phyloP scores from a whole-genome alignment of 2,329 filamentous ascomycete genomes.

The Aspergillus brunneoviolaceus region DNA sequence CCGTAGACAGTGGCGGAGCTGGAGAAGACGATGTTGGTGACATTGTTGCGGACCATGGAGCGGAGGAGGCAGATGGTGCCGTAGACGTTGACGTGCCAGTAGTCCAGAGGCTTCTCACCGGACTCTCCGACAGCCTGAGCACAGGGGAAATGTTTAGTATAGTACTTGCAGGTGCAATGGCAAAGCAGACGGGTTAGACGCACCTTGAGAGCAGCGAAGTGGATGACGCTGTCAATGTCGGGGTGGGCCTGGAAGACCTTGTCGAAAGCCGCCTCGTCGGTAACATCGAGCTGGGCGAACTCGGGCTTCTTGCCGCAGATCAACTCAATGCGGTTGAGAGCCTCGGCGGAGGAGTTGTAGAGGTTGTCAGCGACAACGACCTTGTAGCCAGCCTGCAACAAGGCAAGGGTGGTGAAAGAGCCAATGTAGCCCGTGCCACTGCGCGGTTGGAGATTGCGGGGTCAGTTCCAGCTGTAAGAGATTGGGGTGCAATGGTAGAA shows the following conservation, averaged over 20 bases:
- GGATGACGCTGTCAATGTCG: slow-evolving; percentile 95
- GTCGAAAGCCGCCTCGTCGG: slow-evolving; percentile 78
- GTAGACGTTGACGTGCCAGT: slow-evolving; percentile 95
- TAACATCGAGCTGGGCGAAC: slow-evolving; percentile 86
- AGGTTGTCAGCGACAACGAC: slow-evolving; percentile 95
- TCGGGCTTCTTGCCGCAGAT: slow-evolving; percentile 82
- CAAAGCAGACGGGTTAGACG: neutral
- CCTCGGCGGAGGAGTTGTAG: slow-evolving; percentile 93
- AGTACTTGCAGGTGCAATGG: neutral
- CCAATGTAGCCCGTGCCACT: slow-evolving; percentile 99
- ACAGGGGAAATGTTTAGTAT: slow-evolving; percentile 4
- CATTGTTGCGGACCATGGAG: slow-evolving; percentile 84
- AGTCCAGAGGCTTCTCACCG: slow-evolving; percentile 88
- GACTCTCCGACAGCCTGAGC: slow-evolving; percentile 90
- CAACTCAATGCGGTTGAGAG: slow-evolving; percentile 90
- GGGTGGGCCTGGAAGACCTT: slow-evolving; percentile 85
- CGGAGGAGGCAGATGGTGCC: slow-evolving; percentile 85
- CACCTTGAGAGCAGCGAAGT: slow-evolving; percentile 97
- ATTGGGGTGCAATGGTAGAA: slow-evolving; percentile 9
- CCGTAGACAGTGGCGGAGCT: slow-evolving; percentile 98
- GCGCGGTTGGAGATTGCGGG: slow-evolving; percentile 20
- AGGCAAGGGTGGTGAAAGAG: slow-evolving; percentile 89
- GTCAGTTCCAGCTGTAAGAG: slow-evolving; percentile 14
- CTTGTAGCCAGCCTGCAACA: slow-evolving; percentile 92
- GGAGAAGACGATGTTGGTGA: slow-evolving; percentile 97